Evolutionary conservation across 2,329 filamentous ascomycete genomes (phyloP), one percentile per base, ranked within the genome.

Genomic region (Aspergillus tubingensis): DNA sequence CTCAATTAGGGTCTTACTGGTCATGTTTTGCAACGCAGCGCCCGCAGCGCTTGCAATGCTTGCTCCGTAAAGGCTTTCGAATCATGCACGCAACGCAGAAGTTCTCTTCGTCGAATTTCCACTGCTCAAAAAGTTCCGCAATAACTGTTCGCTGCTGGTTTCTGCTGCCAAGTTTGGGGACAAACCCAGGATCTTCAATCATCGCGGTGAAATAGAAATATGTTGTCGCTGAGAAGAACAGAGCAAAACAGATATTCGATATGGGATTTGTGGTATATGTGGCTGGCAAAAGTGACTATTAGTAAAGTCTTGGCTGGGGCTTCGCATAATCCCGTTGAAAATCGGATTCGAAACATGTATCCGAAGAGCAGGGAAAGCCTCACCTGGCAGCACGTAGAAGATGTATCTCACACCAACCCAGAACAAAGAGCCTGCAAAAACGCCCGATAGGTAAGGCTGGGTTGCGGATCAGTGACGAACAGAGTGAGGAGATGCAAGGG

Each of bases 51-150:
- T 89, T 90, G 80, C 95, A 99, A 78, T 99, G 95, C 81, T 98
- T 99, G 80, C 93, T 96, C 66, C 95, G 86, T 62, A 99, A 79
- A 3, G 95, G 95, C 67, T 91, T 94, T 57, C 94, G 86, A 68
- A 96, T 91, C 93, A 98, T 96, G 80, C 95, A 99, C 51, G 87
- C 87, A 27, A 96, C 88, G 76, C 95, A 99, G 72, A 98, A 99
- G 74, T 96, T 94, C 62, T 88, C 83, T 73, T 97, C 94, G 72
- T 99, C 93, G 74, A 94, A 99, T 71, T 92, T 95, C 87, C 92
- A 95, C 66, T 88, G 75, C 60, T 86, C 85, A 64, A 99, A 85
- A 7, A 99, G 84, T 67, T 96, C 91, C 65, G 96, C 90, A 67
- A 99, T 96, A 60, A 90, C 88, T 43, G 88, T 88, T 75, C 94